A percentile compares a stretch with the other conserved stretches of the same genome.
Evolutionary conservation across 2,329 filamentous ascomycete species (phyloP).

Genomic region (Alternaria longipes): DNA sequence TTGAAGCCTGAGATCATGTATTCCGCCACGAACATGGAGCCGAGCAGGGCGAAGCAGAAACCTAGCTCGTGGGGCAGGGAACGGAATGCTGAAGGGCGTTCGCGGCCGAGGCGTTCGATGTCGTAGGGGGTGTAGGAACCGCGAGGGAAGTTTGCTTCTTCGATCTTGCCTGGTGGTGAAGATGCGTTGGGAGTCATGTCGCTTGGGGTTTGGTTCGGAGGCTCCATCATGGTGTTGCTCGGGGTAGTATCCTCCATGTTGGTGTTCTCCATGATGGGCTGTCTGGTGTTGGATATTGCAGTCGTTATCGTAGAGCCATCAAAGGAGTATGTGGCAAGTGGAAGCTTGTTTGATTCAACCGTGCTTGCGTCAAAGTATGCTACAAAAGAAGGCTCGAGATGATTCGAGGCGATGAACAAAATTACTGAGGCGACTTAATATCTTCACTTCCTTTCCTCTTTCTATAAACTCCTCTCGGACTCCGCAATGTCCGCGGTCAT

Average conservation of each 20-base stretch:
- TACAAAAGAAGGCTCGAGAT: not conserved
- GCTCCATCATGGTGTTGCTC: not conserved
- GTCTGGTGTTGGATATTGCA: not conserved
- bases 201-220: not conserved
- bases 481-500: slow-evolving; percentile 23
- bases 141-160: slow-evolving; percentile 25
- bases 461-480: slow-evolving; percentile 23
- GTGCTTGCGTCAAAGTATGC: not conserved
- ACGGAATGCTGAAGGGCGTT: slow-evolving; percentile 66
- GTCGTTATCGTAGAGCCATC: not conserved
- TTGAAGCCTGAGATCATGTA: slow-evolving; percentile 81
- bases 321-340: not conserved
- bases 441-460: slow-evolving; percentile 5
- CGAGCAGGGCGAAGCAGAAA: slow-evolving; percentile 69
- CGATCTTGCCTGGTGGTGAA: slow-evolving; percentile 9
- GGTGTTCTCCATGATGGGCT: not conserved
- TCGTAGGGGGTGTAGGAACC: slow-evolving; percentile 38
- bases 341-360: not conserved
- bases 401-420: not conserved
- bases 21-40: slow-evolving; percentile 73
- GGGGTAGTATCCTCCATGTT: not conserved
- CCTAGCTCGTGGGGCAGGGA: slow-evolving; percentile 65
- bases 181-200: not conserved
- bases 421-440: not conserved
- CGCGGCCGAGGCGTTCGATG: slow-evolving; percentile 69